Evolutionary conservation across 768 basidiomycete genomes (phyloP).

Genomic region (Kwoniella dendrophila): DNA sequence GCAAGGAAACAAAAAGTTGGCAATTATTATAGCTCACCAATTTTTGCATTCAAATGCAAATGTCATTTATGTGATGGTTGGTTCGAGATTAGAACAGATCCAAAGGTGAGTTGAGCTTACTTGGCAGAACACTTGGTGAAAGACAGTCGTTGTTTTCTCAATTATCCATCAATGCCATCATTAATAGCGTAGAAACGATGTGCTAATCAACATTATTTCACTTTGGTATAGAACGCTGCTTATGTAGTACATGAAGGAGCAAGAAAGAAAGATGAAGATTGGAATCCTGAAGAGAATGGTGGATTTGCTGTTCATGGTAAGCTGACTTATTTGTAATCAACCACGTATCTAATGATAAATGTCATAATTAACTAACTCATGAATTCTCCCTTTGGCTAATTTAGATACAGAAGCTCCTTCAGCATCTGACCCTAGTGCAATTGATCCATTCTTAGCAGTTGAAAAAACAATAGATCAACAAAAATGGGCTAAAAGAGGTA

Average conservation of each 20-base stretch:
- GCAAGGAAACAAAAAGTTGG: constrained; percentile 98
- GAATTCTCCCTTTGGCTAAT: constrained; percentile 62
- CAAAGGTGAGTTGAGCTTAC: constrained; percentile 67
- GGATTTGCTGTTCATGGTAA: constrained; percentile 84
- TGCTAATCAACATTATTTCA: neutral
- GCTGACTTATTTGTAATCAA: constrained; percentile 14
- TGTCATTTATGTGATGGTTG: constrained; percentile 94
- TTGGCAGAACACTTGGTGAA: too few species aligned
- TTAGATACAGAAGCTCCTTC: constrained; percentile 70
- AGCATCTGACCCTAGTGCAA: constrained; percentile 59
- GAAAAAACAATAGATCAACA: constrained; percentile 86
- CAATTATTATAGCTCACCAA: constrained; percentile 89
- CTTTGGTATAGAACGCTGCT: constrained; percentile 73
- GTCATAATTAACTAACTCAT: neutral
- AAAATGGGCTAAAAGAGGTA: constrained; percentile 70
- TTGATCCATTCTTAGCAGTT: constrained; percentile 84
- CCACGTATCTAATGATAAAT: neutral
- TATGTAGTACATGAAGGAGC: constrained; percentile 93
- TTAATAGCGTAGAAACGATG: neutral
- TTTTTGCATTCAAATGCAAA: constrained; percentile 94
- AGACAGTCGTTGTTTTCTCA: too few species aligned
- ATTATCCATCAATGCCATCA: neutral
- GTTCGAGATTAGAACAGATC: constrained; percentile 98
- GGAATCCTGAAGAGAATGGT: constrained; percentile 95
- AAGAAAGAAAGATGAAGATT: constrained; percentile 91